A percentile compares a stretch with the other conserved stretches of the same genome.
Evolutionary conservation across 371 early-diverging fungal species (phyloP).

Genomic region (Ordospora pajunii): DNA sequence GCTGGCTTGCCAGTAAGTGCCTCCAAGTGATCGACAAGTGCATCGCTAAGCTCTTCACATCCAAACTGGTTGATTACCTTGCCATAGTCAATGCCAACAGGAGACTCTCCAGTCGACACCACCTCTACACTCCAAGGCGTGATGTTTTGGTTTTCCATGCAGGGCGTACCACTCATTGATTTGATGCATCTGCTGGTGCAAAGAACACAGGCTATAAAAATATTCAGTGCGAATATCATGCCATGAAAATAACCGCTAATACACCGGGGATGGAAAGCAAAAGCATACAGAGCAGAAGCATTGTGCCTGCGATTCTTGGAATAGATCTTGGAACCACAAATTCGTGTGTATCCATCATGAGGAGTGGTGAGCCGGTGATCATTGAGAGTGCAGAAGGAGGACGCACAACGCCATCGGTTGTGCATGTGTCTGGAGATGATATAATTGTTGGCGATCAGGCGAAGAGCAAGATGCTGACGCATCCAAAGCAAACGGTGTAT

Average conservation of each 20-base stretch:
- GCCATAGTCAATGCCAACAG: constrained; percentile 81
- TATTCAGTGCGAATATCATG: no score
- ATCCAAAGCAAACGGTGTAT: constrained; percentile 81
- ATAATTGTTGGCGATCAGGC: constrained; percentile 84
- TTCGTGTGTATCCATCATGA: constrained; percentile 91
- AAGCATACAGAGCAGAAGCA: background rate
- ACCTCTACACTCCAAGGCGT: constrained; percentile 45
- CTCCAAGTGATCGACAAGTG: constrained; percentile 70
- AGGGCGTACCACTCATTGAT: background rate
- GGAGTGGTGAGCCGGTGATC: constrained; percentile 83
- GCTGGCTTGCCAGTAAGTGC: constrained; percentile 71
- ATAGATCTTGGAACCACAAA: constrained; percentile 99
- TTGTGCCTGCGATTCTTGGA: constrained; percentile 66
- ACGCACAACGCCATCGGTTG: constrained; percentile 90
- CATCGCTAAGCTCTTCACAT: constrained; percentile 70
- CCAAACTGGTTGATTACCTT: constrained; percentile 86
- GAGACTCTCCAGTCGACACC: constrained; percentile 65
- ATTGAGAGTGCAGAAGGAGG: constrained; percentile 88
- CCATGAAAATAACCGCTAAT: no score
- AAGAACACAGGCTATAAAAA: no score
- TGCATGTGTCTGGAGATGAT: constrained; percentile 64
- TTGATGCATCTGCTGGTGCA: background rate
- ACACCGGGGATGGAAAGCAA: background rate
- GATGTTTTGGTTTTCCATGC: constrained; percentile 14
- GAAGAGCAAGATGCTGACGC: constrained; percentile 77